These are phyloP conservation scores for Zancudomyces culisetae DNA, from an alignment of 371 early-diverging fungal species.

Conservation along the genomic window DNA sequence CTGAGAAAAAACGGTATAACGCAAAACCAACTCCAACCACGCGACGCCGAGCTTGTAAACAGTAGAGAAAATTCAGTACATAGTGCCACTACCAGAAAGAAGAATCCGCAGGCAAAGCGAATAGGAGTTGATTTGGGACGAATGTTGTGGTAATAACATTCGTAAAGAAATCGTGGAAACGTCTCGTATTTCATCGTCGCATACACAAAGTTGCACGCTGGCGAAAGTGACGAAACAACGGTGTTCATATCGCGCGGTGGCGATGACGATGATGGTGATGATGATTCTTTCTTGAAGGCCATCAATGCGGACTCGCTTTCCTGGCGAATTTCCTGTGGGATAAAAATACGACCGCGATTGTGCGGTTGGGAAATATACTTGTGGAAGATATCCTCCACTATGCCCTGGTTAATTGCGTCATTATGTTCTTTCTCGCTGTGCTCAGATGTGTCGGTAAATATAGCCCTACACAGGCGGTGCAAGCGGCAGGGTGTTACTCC, in stretches of 20 bases:
- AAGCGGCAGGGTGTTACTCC: no score
- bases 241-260: no score
- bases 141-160: slow-evolving; percentile 17
- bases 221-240: no score
- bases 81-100: slow-evolving; percentile 15
- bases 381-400: neutral
- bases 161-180: slow-evolving; percentile 18
- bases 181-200: slow-evolving; percentile 21
- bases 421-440: no score
- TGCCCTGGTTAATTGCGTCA: neutral
- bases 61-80: slow-evolving; percentile 15
- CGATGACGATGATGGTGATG: no score
- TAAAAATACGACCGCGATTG: neutral
- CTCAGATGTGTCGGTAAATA: no score
- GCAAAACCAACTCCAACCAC: slow-evolving; percentile 22
- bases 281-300: slow-evolving; percentile 12
- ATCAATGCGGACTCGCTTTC: slow-evolving; percentile 9
- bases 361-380: neutral
- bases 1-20: slow-evolving; percentile 16
- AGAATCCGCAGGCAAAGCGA: slow-evolving; percentile 17
- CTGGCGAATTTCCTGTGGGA: slow-evolving; percentile 13
- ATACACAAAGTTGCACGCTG: slow-evolving; percentile 19
- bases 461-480: no score
- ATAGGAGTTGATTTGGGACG: slow-evolving; percentile 17
- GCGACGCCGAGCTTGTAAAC: slow-evolving; percentile 14